phyloP scores from a whole-genome alignment of 164 flowering plant genomes.

The Sedum album region DNA sequence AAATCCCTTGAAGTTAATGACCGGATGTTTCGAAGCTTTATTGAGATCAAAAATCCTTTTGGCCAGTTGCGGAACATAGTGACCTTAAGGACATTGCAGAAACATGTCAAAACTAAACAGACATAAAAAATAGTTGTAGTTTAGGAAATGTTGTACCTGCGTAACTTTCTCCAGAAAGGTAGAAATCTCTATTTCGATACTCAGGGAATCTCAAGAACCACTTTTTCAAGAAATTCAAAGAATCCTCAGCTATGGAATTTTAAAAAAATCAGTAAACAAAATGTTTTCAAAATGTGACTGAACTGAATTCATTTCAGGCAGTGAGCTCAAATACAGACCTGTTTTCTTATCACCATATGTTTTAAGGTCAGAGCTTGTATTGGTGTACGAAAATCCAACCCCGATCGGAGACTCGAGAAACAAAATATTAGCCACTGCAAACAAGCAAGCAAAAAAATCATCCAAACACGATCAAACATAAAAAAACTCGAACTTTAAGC shows the following conservation, averaged over 20 bases:
- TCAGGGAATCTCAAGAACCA: slow-evolving; percentile 82
- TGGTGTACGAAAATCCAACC: slow-evolving; percentile 85
- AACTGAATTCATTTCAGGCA: not conserved
- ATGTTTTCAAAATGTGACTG: not conserved
- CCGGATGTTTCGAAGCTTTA: slow-evolving; percentile 28
- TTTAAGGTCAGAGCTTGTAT: slow-evolving; percentile 53
- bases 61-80: slow-evolving; percentile 86
- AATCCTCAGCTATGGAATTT: slow-evolving; percentile 63
- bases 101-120: not conserved
- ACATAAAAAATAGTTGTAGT: not conserved
- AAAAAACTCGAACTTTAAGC: not conserved
- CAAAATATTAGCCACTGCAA: slow-evolving; percentile 71
- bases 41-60: slow-evolving; percentile 51
- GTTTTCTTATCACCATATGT: slow-evolving; percentile 69
- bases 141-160: slow-evolving; percentile 37
- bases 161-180: slow-evolving; percentile 89
- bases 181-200: slow-evolving; percentile 69
- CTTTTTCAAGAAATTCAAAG: slow-evolving; percentile 44
- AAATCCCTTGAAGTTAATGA: slow-evolving; percentile 77
- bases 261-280: not conserved
- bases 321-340: slow-evolving; percentile 25
- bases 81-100: slow-evolving; percentile 32
- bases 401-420: slow-evolving; percentile 95
- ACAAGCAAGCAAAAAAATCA: not conserved
- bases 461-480: not conserved